Evolutionary conservation across 768 basidiomycete species (phyloP), one percentile per base, ranked within the genome.

Genomic region (Suillus cothurnatus): DNA sequence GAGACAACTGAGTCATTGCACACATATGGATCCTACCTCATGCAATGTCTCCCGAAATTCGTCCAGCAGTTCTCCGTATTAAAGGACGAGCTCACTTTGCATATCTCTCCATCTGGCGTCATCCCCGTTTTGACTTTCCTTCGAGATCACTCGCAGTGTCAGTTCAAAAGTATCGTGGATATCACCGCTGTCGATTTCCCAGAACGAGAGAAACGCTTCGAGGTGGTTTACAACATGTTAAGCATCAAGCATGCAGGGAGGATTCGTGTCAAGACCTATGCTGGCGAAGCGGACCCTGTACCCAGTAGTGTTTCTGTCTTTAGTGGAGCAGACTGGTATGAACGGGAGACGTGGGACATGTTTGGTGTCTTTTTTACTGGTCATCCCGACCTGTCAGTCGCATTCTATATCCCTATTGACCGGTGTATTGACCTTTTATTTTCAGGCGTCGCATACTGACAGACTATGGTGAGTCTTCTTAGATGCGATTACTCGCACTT

Each of bases 271-370:
- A 99, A 99, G 85, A 98, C 97, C 0, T 98, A 96, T 74, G 94
- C 95, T 65, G 91, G 92, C 66, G 97, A 99, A 79, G 90, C 90
- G 14, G 91, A 95, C 71, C 87, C 92, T 41, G 93, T 99, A 3
- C 97, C 97, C 1, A 95, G 92, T 71, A 88, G 84, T 32, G 82
- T 86, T 4, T 84, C 86, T 15, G 66, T 98, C 31, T 99, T 92
- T 82, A 84, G 88, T 59, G 95, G 97, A 66, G 97, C 97, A 7
- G 94, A 99, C 73, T 99, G 97, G 97, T 98, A 97, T 76, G 97
- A 99, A 79, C 85, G 97, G 65, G 97, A 99, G 78, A 90, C 93
- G 34, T 99, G 97, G 96, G 97, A 99, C 80, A 85, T 99, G 78
- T 99, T 83, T 74, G 97, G 97, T 53, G 92, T 99, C 56, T 97